Evolutionary conservation across 2,329 filamentous ascomycete species (phyloP).

Genomic region (Plectosphaerella sp.): DNA sequence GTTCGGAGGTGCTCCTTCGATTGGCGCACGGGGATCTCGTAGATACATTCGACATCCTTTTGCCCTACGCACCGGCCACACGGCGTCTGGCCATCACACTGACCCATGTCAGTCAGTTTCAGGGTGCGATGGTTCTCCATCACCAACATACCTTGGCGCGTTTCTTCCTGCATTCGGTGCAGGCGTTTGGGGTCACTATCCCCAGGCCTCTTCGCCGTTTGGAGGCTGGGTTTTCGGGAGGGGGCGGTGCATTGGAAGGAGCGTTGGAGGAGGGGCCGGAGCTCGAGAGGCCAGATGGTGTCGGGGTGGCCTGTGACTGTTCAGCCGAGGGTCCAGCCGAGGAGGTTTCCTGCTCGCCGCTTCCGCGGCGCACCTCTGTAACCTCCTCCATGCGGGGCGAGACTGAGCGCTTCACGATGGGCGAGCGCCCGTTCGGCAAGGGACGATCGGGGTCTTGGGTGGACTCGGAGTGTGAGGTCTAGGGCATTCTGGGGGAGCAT

Average conservation of each 20-base stretch:
- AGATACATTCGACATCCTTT: constrained; percentile 52
- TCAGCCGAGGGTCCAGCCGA: constrained; percentile 5
- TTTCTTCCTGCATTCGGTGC: constrained; percentile 58
- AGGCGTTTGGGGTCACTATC: constrained; percentile 55
- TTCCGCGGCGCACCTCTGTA: constrained; percentile 6
- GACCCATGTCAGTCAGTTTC: not conserved
- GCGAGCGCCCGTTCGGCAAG: not conserved
- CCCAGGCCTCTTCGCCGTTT: constrained; percentile 52
- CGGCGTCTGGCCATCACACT: constrained; percentile 57
- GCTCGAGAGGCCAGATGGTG: constrained; percentile 2
- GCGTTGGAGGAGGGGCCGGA: not conserved
- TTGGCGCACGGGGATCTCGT: constrained; percentile 59
- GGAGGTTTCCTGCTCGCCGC: constrained; percentile 6
- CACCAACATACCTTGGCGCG: constrained; percentile 46
- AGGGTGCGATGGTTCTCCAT: not conserved
- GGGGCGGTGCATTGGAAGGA: constrained; percentile 1
- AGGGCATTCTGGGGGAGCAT: too few species aligned
- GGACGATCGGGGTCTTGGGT: too few species aligned
- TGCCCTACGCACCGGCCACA: constrained; percentile 52
- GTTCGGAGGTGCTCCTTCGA: constrained; percentile 57
- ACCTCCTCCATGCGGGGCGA: constrained; percentile 13
- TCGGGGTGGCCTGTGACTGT: constrained; percentile 1
- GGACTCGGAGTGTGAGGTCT: too few species aligned
- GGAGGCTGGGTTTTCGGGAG: constrained; percentile 26
- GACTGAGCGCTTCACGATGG: constrained; percentile 11